phyloP scores from a whole-genome alignment of 352 stramenopile species.

The Pythium volutum region DNA sequence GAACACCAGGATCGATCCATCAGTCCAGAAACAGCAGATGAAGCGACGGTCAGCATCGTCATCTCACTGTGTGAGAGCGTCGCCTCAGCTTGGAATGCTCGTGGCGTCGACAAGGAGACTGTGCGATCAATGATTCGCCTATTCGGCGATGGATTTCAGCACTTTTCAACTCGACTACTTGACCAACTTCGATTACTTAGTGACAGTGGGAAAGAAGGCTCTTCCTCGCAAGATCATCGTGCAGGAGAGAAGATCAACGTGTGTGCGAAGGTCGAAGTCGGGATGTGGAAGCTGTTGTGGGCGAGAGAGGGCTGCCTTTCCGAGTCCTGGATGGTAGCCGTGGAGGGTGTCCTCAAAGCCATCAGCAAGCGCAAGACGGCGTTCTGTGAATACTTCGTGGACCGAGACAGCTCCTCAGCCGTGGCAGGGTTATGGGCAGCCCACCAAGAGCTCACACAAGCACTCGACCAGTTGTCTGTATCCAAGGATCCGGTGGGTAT shows the following conservation, averaged over 20 bases:
- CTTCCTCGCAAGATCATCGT: not conserved
- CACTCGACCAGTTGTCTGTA: conserved; percentile 24
- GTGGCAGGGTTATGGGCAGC: conserved; percentile 1
- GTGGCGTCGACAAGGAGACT: not conserved
- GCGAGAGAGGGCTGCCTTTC: not conserved
- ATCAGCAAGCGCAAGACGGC: conserved; percentile 12
- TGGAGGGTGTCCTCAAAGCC: conserved; percentile 5
- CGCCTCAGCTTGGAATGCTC: conserved; percentile 7
- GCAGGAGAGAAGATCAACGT: not conserved
- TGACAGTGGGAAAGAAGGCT: not conserved
- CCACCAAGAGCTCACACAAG: conserved; percentile 23
- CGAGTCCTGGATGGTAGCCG: not conserved
- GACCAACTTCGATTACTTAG: conserved; percentile 7
- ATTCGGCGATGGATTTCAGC: conserved; percentile 5
- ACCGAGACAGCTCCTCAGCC: not conserved
- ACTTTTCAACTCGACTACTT: conserved; percentile 10
- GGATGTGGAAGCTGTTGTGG: conserved; percentile 11
- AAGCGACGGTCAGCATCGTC: conserved; percentile 21
- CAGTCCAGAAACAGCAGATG: not conserved
- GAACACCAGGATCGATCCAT: conserved; percentile 24
- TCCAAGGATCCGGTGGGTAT: not conserved
- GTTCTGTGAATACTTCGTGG: conserved; percentile 17
- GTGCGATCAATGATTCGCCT: not conserved
- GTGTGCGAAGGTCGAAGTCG: not conserved
- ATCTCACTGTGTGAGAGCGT: conserved; percentile 36